Evolutionary conservation across 371 early-diverging fungal genomes (phyloP).

Genomic region (Sporodiniella umbellata): DNA sequence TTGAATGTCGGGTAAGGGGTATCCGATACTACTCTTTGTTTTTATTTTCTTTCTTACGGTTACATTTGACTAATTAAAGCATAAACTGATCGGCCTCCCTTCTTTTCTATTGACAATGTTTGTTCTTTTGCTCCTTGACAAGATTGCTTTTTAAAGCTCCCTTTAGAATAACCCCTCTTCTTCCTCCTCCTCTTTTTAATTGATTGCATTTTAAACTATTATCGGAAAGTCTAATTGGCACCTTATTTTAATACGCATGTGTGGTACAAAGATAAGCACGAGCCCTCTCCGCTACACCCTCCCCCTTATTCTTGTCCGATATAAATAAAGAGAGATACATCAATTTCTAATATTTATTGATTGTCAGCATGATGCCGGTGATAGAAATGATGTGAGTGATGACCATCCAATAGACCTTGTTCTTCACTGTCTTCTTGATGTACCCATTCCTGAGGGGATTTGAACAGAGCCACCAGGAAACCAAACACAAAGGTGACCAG

Average conservation of each 20-base stretch:
- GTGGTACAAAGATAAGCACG: constrained; percentile 5
- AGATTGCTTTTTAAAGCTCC: too few species aligned
- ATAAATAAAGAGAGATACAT: too few species aligned
- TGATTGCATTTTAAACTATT: not conserved
- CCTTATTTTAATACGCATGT: constrained; percentile 3
- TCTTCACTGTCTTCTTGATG: constrained; percentile 12
- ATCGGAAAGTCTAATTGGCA: too few species aligned
- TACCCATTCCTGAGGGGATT: constrained; percentile 10
- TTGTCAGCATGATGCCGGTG: not conserved
- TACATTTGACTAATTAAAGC: not conserved
- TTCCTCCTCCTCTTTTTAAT: not conserved
- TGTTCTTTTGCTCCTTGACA: too few species aligned
- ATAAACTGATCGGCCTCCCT: not conserved
- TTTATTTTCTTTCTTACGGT: not conserved
- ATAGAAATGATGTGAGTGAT: not conserved
- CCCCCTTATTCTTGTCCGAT: too few species aligned
- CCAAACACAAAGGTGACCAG: constrained; percentile 42
- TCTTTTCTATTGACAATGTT: too few species aligned
- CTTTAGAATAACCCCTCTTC: too few species aligned
- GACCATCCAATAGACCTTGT: constrained; percentile 14
- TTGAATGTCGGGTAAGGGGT: too few species aligned
- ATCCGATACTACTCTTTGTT: not conserved
- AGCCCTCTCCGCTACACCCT: not conserved
- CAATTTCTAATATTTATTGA: too few species aligned
- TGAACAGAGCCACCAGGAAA: constrained; percentile 33